phyloP scores from a whole-genome alignment of 345 rosid species.

The Gynandropsis gynandra region DNA sequence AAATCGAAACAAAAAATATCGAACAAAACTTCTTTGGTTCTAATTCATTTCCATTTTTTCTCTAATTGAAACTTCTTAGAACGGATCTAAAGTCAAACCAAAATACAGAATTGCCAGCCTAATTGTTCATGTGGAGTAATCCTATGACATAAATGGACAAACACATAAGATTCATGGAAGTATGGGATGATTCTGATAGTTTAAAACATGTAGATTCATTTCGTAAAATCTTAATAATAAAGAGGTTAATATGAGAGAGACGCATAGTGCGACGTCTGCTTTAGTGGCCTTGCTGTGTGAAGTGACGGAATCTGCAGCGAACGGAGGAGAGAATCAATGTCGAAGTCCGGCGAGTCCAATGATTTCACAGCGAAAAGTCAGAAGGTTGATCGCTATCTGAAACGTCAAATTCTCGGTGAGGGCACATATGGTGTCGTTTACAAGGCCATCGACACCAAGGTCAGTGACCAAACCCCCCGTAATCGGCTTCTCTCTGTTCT shows the following conservation, averaged over 20 bases:
- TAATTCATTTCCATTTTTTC: too few species aligned
- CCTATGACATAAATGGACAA: neutral
- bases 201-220: neutral
- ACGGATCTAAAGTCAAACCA: too few species aligned
- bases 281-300: conserved; percentile 2
- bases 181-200: neutral
- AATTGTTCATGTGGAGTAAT: neutral
- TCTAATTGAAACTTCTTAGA: too few species aligned
- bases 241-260: conserved; percentile 1
- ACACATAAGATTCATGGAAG: neutral
- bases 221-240: neutral
- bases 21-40: too few species aligned
- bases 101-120: too few species aligned
- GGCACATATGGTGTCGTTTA: conserved; percentile 61
- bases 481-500: neutral
- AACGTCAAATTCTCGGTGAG: conserved; percentile 50
- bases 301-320: neutral
- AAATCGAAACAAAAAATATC: too few species aligned
- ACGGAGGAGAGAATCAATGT: conserved; percentile 10
- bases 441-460: conserved; percentile 54
- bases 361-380: conserved; percentile 19
- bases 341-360: conserved; percentile 19
- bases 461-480: conserved; percentile 4
- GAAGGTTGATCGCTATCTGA: conserved; percentile 46
- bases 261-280: neutral